phyloP scores from a whole-genome alignment of 2,329 filamentous ascomycete species.

The Microdochium trichocladiopsis region DNA sequence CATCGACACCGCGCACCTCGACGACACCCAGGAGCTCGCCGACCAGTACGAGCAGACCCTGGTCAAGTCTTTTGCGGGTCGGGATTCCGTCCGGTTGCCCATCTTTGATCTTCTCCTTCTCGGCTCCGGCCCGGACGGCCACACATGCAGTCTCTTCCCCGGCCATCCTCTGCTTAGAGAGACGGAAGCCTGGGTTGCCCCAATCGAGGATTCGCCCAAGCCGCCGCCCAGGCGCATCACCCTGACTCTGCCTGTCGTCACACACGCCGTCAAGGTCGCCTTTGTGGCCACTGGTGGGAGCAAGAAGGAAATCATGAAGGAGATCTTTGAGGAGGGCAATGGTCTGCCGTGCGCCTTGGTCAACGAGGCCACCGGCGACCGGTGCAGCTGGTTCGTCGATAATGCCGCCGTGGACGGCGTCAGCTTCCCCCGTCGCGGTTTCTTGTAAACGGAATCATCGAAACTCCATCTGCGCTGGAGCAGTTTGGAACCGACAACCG shows the following conservation, averaged over 20 bases:
- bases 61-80: slow-evolving; percentile 77
- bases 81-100: slow-evolving; percentile 89
- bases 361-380: slow-evolving; percentile 76
- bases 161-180: slow-evolving; percentile 82
- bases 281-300: slow-evolving; percentile 86
- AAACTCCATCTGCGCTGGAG: no score
- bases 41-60: slow-evolving; percentile 89
- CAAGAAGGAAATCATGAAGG: slow-evolving; percentile 88
- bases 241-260: slow-evolving; percentile 83
- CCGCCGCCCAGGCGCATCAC: slow-evolving; percentile 88
- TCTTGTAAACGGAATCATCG: slow-evolving; percentile 41
- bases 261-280: slow-evolving; percentile 76
- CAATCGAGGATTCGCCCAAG: slow-evolving; percentile 91
- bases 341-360: slow-evolving; percentile 81
- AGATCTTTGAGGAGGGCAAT: slow-evolving; percentile 82
- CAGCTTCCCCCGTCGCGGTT: slow-evolving; percentile 68
- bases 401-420: slow-evolving; percentile 80
- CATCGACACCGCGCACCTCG: slow-evolving; percentile 59
- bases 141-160: slow-evolving; percentile 95
- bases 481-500: no score
- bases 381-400: slow-evolving; percentile 94
- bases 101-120: slow-evolving; percentile 93
- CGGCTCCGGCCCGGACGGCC: slow-evolving; percentile 90
- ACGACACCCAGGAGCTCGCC: slow-evolving; percentile 85
- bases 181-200: slow-evolving; percentile 82